Percentiles rank a stretch among this genome's conserved stretches.
These are phyloP conservation scores for Aspergillus brunneoviolaceus DNA, from an alignment of 2,329 filamentous ascomycete genomes.

Conservation along the genomic window DNA sequence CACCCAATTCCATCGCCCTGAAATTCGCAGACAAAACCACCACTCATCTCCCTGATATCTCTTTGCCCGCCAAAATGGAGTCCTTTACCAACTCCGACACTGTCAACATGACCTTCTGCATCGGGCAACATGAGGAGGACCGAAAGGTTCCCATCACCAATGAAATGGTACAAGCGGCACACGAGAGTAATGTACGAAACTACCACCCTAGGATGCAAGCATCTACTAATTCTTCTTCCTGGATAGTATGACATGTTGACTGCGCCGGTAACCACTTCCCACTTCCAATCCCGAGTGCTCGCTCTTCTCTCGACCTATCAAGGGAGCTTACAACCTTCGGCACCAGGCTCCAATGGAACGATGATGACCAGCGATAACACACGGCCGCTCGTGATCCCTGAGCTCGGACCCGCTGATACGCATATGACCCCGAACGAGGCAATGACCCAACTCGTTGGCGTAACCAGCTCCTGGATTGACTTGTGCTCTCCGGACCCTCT, in stretches of 20 bases:
- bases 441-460: conserved; percentile 72
- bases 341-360: conserved; percentile 38
- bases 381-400: conserved; percentile 40
- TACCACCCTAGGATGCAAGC: neutral
- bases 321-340: conserved; percentile 41
- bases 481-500: conserved; percentile 78
- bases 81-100: conserved; percentile 34
- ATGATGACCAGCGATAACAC: conserved; percentile 43
- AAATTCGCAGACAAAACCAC: no score
- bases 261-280: conserved; percentile 59
- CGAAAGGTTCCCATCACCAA: conserved; percentile 50
- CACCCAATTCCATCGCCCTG: neutral
- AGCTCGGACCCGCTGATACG: conserved; percentile 45
- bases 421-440: conserved; percentile 80
- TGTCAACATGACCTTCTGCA: conserved; percentile 52
- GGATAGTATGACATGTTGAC: conserved; percentile 67
- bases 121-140: conserved; percentile 62
- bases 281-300: conserved; percentile 61
- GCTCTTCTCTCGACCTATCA: conserved; percentile 53
- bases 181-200: conserved; percentile 54
- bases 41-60: neutral
- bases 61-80: conserved; percentile 30
- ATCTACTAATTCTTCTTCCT: neutral
- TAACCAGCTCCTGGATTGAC: conserved; percentile 91
- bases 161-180: conserved; percentile 54